Percentiles rank a stretch among this genome's conserved stretches.
These are phyloP conservation scores for Aureobasidium sp. DNA, from an alignment of 2,329 filamentous ascomycete genomes.

Conservation along the genomic window DNA sequence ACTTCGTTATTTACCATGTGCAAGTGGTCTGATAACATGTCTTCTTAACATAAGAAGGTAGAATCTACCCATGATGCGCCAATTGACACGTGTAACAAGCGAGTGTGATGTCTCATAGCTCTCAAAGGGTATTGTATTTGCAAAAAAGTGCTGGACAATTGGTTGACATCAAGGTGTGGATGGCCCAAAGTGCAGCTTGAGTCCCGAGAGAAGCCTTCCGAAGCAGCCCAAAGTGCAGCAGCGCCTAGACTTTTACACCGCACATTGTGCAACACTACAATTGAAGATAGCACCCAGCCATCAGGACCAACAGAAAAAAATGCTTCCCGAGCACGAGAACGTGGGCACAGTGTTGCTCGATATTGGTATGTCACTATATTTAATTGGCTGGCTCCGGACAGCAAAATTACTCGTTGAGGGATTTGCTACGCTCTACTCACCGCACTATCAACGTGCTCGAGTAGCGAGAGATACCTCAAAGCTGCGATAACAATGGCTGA, in stretches of 20 bases:
- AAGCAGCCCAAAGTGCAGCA: neutral
- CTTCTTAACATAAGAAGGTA: neutral
- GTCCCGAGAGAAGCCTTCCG: neutral
- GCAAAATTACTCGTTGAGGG: neutral
- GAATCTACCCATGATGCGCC: neutral
- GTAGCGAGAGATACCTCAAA: no score
- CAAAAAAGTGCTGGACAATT: neutral
- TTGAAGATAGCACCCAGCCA: neutral
- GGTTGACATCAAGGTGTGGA: neutral
- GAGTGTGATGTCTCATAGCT: no score
- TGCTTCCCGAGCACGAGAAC: slow-evolving; percentile 19
- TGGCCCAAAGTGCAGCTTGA: neutral
- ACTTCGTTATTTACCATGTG: neutral
- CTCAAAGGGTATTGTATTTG: no score
- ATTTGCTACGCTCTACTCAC: neutral
- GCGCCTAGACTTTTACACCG: slow-evolving; percentile 7
- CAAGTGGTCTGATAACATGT: neutral
- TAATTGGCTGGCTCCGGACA: neutral
- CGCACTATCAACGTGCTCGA: neutral
- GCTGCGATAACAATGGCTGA: slow-evolving; percentile 1
- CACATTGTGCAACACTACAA: neutral
- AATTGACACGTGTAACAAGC: neutral
- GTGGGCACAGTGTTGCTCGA: slow-evolving; percentile 28
- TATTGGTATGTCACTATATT: slow-evolving; percentile 24
- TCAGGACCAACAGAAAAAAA: neutral